These are phyloP conservation scores for Pythium oligandrum DNA, from an alignment of 352 stramenopile genomes.

Conservation along the genomic window DNA sequence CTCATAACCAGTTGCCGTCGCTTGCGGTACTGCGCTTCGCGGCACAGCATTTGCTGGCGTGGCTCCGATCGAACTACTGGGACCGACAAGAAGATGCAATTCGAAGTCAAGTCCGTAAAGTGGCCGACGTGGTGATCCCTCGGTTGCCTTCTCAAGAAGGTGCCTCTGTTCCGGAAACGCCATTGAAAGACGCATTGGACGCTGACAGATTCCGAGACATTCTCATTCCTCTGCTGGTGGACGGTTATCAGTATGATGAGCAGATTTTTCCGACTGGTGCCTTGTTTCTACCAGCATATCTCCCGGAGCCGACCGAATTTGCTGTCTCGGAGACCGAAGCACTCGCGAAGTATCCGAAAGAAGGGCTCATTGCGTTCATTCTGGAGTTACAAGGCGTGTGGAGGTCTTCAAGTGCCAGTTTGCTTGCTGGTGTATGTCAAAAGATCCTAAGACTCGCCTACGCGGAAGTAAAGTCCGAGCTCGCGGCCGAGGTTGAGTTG, in stretches of 20 bases:
- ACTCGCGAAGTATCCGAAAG: conserved; percentile 22
- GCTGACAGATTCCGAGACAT: conserved; percentile 48
- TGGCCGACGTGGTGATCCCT: conserved; percentile 26
- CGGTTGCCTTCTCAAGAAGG: conserved; percentile 10
- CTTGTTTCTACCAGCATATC: conserved; percentile 28
- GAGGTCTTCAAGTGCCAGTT: conserved; percentile 41
- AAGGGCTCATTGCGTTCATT: conserved; percentile 33
- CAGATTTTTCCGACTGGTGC: conserved; percentile 33
- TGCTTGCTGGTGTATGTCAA: conserved; percentile 45
- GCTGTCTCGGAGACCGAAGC: conserved; percentile 7
- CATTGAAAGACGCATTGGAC: conserved; percentile 26
- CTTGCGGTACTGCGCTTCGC: conserved; percentile 85
- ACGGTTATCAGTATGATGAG: conserved; percentile 50
- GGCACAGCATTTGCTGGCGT: conserved; percentile 82
- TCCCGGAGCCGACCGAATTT: conserved; percentile 9
- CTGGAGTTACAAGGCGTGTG: conserved; percentile 50
- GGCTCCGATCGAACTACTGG: conserved; percentile 89
- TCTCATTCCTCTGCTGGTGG: conserved; percentile 57
- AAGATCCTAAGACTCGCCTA: conserved; percentile 32
- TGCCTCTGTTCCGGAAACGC: background rate
- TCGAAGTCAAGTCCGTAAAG: conserved; percentile 36
- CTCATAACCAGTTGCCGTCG: conserved; percentile 91
- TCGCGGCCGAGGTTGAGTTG: conserved; percentile 26
- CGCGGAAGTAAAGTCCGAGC: conserved; percentile 5
- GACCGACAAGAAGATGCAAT: conserved; percentile 54